A percentile compares a stretch with the other conserved stretches of the same genome.
Conservation (phyloP, 805 yeast genomes). For the Candida tammaniensis region DNA sequence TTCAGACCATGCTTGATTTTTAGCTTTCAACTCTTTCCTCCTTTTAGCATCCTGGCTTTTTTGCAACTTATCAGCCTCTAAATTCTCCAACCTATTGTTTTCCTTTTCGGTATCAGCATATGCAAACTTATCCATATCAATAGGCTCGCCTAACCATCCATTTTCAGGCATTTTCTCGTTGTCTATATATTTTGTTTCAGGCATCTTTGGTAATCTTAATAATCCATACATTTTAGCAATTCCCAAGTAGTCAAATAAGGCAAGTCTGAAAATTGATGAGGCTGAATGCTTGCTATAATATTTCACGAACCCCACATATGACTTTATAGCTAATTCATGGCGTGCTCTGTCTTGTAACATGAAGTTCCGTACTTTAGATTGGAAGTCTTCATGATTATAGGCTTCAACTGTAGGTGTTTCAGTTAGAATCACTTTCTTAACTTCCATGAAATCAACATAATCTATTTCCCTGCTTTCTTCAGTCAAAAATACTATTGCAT, state of each 20-base stretch:
- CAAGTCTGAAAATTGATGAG: slow-evolving; percentile 77
- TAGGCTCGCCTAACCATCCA: slow-evolving; percentile 68
- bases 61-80: slow-evolving; percentile 44
- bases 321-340: slow-evolving; percentile 75
- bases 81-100: slow-evolving; percentile 52
- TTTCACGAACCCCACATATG: slow-evolving; percentile 80
- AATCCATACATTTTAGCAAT: slow-evolving; percentile 77
- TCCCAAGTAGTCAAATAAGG: slow-evolving; percentile 66
- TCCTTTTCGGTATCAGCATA: slow-evolving; percentile 70
- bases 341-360: slow-evolving; percentile 70
- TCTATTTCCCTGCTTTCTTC: slow-evolving; percentile 68
- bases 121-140: slow-evolving; percentile 66
- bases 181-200: slow-evolving; percentile 63
- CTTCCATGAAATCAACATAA: slow-evolving; percentile 74
- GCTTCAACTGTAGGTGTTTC: slow-evolving; percentile 28
- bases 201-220: slow-evolving; percentile 88
- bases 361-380: slow-evolving; percentile 44
- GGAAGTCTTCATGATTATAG: slow-evolving; percentile 25
- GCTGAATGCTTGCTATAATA: slow-evolving; percentile 89
- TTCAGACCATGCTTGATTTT: slow-evolving; percentile 79
- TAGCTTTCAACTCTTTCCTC: slow-evolving; percentile 44
- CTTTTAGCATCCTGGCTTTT: slow-evolving; percentile 38
- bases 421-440: slow-evolving; percentile 55
- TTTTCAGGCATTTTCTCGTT: slow-evolving; percentile 54
- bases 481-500: slow-evolving; percentile 65